Base-by-base conservation (phyloP, 2,329 filamentous ascomycete genomes). In the Escovopsis sp. region DNA sequence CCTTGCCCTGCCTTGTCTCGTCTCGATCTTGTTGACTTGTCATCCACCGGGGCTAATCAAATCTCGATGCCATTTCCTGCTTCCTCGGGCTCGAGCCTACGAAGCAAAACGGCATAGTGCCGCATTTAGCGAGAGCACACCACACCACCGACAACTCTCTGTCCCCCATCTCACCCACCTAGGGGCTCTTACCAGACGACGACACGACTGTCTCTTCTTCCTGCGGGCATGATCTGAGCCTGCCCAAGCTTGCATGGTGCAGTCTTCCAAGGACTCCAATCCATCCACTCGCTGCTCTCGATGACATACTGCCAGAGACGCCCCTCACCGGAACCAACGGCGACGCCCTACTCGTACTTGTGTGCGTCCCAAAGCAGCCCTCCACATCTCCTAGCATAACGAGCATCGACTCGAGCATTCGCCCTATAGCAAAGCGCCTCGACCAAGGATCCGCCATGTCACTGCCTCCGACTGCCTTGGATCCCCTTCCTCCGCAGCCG, bases 221-320 rank as follows among this genome's bases (percentile, higher is more conserved):
- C 12, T 35, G 32, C 32, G 30, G 34, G 31, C 39, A 40, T 35
- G 40, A 37, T 24, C 39, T 43, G 38, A 45, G 44, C 14, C 15
- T 35, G 35, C 43, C 20, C 40, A 45, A 40, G 41, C 37, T 40
- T 45, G 41, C 41, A 45, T 45, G 39, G 41, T 45, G 41, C 40
- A 20, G 14, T 29, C n/a, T 6, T 24, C 27, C 27, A 29, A 29
- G 25, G 27, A 11, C 27, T 41, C 34, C 33, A 11, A 8, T 36
- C 15, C 20, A 36, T 32, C 41, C 41, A 43, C 15, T 43, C 33
- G 31, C 35, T 24, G 44, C 38, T 42, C 39, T 39, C 41, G 41
- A 43, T 43, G 44, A 40, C 41, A 37, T 41, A 37, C 44, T 43
- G 41, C 27, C 27, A 43, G 44, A 43, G 34, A 9, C 34, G 20